These are phyloP conservation scores for Emiliania huxleyi DNA, from an alignment of 78 protist genomes.

Conservation along the genomic window DNA sequence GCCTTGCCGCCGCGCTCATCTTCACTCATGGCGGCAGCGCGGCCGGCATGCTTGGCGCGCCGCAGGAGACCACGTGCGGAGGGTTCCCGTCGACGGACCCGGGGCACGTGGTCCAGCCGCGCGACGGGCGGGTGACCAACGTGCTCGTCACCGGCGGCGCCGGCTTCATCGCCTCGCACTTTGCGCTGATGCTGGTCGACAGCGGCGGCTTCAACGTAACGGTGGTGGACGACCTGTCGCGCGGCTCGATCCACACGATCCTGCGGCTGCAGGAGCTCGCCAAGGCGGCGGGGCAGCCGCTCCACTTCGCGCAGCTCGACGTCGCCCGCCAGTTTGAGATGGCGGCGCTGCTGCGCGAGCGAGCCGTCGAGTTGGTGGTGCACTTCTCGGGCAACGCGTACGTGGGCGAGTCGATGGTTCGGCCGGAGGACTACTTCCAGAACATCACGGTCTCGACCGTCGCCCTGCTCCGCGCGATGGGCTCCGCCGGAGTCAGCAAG, in stretches of 20 bases:
- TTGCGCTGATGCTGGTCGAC: background rate
- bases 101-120: background rate
- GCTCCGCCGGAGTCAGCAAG: background rate
- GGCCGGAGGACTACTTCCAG: background rate
- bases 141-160: slow-evolving; percentile 14
- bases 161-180: slow-evolving; percentile 21
- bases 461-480: background rate
- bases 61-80: background rate
- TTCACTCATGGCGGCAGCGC: too few relatives aligned
- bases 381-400: slow-evolving; percentile 2
- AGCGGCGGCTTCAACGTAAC: background rate
- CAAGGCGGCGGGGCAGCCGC: background rate
- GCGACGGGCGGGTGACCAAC: background rate
- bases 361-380: background rate
- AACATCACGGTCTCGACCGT: slow-evolving; percentile 7
- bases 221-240: slow-evolving; percentile 1
- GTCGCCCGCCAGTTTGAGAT: background rate
- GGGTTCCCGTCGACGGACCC: background rate
- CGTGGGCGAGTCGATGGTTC: slow-evolving; percentile 13
- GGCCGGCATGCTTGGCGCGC: too few relatives aligned
- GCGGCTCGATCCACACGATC: slow-evolving; percentile 1
- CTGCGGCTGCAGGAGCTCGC: slow-evolving; percentile 4
- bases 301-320: slow-evolving; percentile 10
- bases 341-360: background rate
- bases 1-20: too few relatives aligned